Percentiles rank a stretch among this genome's conserved stretches.
These are phyloP conservation scores for Raphanus raphanistrum DNA, from an alignment of 345 rosid species.

Conservation along the genomic window DNA sequence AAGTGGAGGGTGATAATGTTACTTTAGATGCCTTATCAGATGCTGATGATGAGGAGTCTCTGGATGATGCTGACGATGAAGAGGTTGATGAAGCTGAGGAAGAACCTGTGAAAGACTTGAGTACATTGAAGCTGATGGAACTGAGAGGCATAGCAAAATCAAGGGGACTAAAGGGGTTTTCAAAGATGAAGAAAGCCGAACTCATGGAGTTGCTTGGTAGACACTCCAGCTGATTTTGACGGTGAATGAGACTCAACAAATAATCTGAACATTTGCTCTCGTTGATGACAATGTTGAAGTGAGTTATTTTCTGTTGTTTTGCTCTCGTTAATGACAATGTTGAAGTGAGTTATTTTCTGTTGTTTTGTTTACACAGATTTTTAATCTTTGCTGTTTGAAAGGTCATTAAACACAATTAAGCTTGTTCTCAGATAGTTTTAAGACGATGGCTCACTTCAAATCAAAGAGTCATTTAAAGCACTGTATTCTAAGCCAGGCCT, in stretches of 20 bases:
- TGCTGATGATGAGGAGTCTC: conserved; percentile 36
- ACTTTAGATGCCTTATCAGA: conserved; percentile 40
- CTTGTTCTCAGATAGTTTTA: not conserved
- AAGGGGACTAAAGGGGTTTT: conserved; percentile 74
- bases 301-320: conserved; percentile 11
- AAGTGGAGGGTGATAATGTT: conserved; percentile 29
- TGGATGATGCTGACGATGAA: conserved; percentile 37
- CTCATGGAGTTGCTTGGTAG: conserved; percentile 58
- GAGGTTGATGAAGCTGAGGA: conserved; percentile 40
- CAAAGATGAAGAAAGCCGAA: conserved; percentile 79
- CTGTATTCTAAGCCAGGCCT: not conserved
- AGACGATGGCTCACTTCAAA: not conserved
- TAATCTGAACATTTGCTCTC: conserved; percentile 2
- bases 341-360: conserved; percentile 11
- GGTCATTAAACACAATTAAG: not conserved
- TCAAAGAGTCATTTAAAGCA: not conserved
- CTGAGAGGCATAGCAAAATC: conserved; percentile 77
- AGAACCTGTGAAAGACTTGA: conserved; percentile 45
- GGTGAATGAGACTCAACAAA: conserved; percentile 10
- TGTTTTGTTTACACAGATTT: not conserved
- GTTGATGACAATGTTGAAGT: not conserved
- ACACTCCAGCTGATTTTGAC: conserved; percentile 29
- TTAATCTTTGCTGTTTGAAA: not conserved
- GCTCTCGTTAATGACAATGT: not conserved
- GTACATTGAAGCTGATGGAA: conserved; percentile 61